Conservation (phyloP, 2,329 filamentous ascomycete genomes). For the Colletotrichum orbiculare region DNA sequence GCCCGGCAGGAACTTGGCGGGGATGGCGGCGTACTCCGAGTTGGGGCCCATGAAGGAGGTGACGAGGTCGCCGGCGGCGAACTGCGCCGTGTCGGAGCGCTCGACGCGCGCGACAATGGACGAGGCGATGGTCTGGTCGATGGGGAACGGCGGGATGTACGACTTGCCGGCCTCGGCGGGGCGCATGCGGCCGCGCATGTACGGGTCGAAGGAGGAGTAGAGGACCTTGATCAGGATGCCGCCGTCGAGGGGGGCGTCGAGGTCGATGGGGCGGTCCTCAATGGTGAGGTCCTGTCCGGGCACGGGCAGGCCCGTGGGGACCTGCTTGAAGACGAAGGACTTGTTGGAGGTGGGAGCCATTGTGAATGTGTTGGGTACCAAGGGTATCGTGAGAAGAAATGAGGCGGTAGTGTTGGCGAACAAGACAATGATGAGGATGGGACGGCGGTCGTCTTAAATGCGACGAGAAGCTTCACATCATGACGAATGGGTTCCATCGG, state of each 20-base stretch:
- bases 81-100: conserved; percentile 69
- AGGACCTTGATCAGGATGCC: conserved; percentile 77
- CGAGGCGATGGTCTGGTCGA: conserved; percentile 74
- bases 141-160: conserved; percentile 71
- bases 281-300: conserved; percentile 76
- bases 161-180: conserved; percentile 67
- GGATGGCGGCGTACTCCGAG: conserved; percentile 70
- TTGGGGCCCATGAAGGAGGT: conserved; percentile 60
- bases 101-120: conserved; percentile 74
- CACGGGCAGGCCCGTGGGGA: conserved; percentile 75
- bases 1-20: conserved; percentile 28
- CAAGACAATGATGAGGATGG: neutral
- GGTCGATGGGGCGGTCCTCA: conserved; percentile 75
- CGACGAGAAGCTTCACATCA: conserved; percentile 6
- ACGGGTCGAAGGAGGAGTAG: conserved; percentile 85
- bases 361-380: conserved; percentile 5
- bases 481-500: conserved; percentile 16
- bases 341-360: conserved; percentile 72
- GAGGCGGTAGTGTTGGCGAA: neutral
- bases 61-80: conserved; percentile 62
- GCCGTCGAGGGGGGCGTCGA: conserved; percentile 68
- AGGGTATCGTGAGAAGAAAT: neutral
- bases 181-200: conserved; percentile 85
- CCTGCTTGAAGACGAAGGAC: conserved; percentile 76
- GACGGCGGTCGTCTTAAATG: conserved; percentile 13